Evolutionary conservation across 1,139 yeast genomes (phyloP).

Genomic region (Candida smagusa): DNA sequence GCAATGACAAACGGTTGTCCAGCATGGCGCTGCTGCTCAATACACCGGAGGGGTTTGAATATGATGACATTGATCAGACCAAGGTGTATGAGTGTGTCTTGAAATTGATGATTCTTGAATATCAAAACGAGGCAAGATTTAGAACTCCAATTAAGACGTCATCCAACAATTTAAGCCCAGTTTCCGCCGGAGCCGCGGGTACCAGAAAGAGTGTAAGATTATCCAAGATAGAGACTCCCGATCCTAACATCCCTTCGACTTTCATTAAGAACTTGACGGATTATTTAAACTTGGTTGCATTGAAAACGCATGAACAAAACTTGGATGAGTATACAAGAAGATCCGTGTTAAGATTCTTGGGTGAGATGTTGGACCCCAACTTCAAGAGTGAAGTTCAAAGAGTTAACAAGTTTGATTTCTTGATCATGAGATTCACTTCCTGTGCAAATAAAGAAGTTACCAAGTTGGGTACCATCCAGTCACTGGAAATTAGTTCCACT

Average conservation of each 20-base stretch:
- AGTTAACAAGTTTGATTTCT: conserved; percentile 55
- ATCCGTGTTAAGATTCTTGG: conserved; percentile 57
- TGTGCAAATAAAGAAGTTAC: conserved; percentile 62
- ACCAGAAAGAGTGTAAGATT: conserved; percentile 15
- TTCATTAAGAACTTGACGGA: conserved; percentile 46
- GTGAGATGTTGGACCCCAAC: conserved; percentile 54
- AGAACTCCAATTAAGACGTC: conserved; percentile 31
- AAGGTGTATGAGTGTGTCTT: conserved; percentile 41
- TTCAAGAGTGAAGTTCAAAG: conserved; percentile 37
- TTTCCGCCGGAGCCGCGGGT: conserved; percentile 2
- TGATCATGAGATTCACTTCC: conserved; percentile 63
- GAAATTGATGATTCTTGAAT: conserved; percentile 51
- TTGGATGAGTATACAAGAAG: conserved; percentile 40
- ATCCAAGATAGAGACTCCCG: conserved; percentile 13
- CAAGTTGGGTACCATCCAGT: conserved; percentile 43
- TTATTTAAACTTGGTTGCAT: conserved; percentile 51
- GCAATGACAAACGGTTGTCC: conserved; percentile 12
- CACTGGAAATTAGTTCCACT: conserved; percentile 39
- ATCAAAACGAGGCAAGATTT: conserved; percentile 58
- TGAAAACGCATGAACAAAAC: conserved; percentile 41
- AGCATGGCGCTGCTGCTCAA: conserved; percentile 23
- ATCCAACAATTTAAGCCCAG: neutral
- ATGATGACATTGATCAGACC: conserved; percentile 24
- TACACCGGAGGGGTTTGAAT: conserved; percentile 15
- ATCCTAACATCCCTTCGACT: conserved; percentile 43